These are phyloP conservation scores for Leccinum subrobustum DNA, from an alignment of 1,284 basidiomycete species.

Conservation along the genomic window DNA sequence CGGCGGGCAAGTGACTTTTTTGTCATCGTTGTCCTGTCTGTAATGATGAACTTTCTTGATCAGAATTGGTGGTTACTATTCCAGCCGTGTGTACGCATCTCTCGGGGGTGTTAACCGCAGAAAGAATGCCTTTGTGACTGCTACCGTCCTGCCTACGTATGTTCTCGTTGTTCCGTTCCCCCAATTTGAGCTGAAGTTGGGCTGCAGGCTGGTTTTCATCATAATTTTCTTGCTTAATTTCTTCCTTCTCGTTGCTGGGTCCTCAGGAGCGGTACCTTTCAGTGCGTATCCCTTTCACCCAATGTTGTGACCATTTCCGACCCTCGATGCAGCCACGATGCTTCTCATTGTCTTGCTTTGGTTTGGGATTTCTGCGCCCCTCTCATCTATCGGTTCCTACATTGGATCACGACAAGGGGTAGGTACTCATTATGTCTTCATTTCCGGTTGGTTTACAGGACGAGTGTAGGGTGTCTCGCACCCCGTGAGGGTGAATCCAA, in stretches of 20 bases:
- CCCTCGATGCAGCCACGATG: constrained; percentile 65
- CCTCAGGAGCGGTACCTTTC: constrained; percentile 96
- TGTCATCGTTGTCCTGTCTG: not conserved
- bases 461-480: constrained; percentile 61
- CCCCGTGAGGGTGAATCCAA: constrained; percentile 89
- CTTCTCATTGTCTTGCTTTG: constrained; percentile 88
- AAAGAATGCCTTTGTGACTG: constrained; percentile 86
- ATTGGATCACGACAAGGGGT: constrained; percentile 89
- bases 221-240: constrained; percentile 86
- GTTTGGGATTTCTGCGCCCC: constrained; percentile 93
- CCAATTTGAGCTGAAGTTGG: constrained; percentile 2
- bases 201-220: constrained; percentile 68
- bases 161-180: constrained; percentile 23
- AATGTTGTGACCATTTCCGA: not conserved
- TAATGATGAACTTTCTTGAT: constrained; percentile 1
- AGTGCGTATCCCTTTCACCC: constrained; percentile 43
- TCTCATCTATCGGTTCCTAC: constrained; percentile 72
- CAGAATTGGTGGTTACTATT: constrained; percentile 88
- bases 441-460: constrained; percentile 9
- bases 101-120: constrained; percentile 80
- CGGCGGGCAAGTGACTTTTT: constrained; percentile 54
- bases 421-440: constrained; percentile 27
- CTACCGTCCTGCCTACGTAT: constrained; percentile 85
- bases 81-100: constrained; percentile 81
- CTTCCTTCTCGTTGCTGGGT: constrained; percentile 81